Evolutionary conservation across 2,329 filamentous ascomycete genomes (phyloP).

Genomic region (Phyllosticta capitalensis): DNA sequence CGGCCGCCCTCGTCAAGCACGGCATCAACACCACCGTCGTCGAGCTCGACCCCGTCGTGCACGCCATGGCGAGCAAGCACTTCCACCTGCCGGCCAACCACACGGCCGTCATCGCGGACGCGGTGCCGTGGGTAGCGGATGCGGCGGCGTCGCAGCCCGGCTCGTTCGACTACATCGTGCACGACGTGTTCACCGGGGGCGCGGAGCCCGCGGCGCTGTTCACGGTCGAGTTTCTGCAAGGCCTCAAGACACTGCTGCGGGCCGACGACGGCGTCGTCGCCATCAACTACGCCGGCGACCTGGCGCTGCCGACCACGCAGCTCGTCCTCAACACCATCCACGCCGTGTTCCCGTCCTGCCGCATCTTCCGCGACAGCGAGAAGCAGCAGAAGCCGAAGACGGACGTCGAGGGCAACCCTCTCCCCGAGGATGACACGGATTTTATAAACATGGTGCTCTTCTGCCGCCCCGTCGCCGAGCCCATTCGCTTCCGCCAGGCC

Average conservation of each 20-base stretch:
- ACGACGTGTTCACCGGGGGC: conserved; percentile 96
- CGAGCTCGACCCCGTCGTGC: conserved; percentile 85
- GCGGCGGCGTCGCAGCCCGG: conserved; percentile 37
- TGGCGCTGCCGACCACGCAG: conserved; percentile 63
- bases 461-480: conserved; percentile 57
- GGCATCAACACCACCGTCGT: conserved; percentile 89
- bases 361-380: conserved; percentile 74
- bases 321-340: conserved; percentile 76
- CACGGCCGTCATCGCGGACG: conserved; percentile 72
- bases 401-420: conserved; percentile 21
- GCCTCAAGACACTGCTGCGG: conserved; percentile 61
- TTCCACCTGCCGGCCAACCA: conserved; percentile 73
- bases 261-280: conserved; percentile 68
- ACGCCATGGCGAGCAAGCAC: conserved; percentile 72
- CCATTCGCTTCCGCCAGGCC: conserved; percentile 58
- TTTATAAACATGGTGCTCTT: conserved; percentile 97
- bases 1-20: conserved; percentile 75
- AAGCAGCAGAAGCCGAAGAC: conserved; percentile 34
- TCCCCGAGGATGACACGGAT: conserved; percentile 43
- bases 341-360: conserved; percentile 76
- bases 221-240: conserved; percentile 70
- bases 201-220: conserved; percentile 85
- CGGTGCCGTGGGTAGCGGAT: conserved; percentile 54
- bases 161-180: conserved; percentile 83
- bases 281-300: conserved; percentile 88